These are phyloP conservation scores for Arthroderma sp. DNA, from an alignment of 2,329 filamentous ascomycete species.

Conservation along the genomic window DNA sequence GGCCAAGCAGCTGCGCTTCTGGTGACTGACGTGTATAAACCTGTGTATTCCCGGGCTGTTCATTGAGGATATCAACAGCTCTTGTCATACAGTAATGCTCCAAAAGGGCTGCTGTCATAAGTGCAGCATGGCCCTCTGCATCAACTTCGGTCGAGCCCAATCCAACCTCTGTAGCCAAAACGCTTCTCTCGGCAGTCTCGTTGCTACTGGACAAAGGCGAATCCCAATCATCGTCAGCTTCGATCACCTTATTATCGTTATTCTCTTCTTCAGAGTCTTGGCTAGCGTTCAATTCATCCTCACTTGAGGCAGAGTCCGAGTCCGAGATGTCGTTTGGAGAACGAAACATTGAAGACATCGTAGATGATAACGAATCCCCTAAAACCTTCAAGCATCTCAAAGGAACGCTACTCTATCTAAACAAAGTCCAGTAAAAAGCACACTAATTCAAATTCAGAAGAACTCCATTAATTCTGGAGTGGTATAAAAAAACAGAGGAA, in stretches of 20 bases:
- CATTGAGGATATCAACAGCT: conserved; percentile 33
- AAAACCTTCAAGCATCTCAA: conserved; percentile 17
- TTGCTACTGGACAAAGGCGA: no score
- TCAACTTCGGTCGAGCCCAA: conserved; percentile 15
- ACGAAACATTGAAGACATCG: conserved; percentile 20
- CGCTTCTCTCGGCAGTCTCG: no score
- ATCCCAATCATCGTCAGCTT: conserved; percentile 5
- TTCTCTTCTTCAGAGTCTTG: conserved; percentile 14
- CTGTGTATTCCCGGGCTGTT: conserved; percentile 20
- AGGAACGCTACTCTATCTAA: neutral
- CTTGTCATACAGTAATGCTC: conserved; percentile 33
- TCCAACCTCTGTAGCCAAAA: no score
- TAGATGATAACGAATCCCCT: neutral
- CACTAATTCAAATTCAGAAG: no score
- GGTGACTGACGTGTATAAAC: conserved; percentile 29
- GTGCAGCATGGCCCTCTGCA: conserved; percentile 24
- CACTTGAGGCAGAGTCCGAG: conserved; percentile 14
- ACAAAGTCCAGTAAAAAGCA: no score
- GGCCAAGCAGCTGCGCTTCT: conserved; percentile 30
- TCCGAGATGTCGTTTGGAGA: conserved; percentile 26
- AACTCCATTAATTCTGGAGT: no score
- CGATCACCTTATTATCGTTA: conserved; percentile 15
- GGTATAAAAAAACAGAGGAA: no score
- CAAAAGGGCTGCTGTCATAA: conserved; percentile 32
- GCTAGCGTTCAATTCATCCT: no score